Base-by-base conservation (phyloP, 495 filamentous ascomycete genomes). In the Hypoxylon trugodes region DNA sequence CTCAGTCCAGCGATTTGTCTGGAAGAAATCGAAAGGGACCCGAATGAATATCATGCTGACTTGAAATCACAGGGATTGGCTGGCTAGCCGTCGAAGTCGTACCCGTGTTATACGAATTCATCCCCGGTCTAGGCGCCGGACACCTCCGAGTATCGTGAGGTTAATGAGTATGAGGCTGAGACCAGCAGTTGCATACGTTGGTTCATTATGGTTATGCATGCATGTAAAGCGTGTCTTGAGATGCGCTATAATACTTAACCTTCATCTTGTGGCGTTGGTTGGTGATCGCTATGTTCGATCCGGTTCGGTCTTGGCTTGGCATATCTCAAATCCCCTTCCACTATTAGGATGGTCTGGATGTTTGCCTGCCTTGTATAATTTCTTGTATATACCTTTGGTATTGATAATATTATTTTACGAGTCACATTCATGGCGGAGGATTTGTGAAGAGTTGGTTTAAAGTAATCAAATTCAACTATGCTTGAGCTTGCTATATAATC, bases 51-150 rank as follows among this genome's bases (percentile, higher is more conserved):
- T 25, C 25, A 15, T 32, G 37, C 43, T 69, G 22, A 59, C 57
- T 35, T 53, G 1, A 1, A 15, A 36, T 4, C 4, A 1, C 53
- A 89, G 87, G 89, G 10, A 92, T 91, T 77, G 89, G 81, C 18
- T 90, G 86, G 87, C 78, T 89, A 33, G 88, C 87, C 6, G 86
- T 90, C 15, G 89, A 91, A 68, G 80, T 82, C 12, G 82, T 84
- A 47, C 88, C 88, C 1, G 71, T 90, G n/a, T 65, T 90, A 10
- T 89, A 90, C 66, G 83, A 89, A 66, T 15, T 82, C 13, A 73
- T 87, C 36, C 70, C 70, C 35, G 88, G 88, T 12, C 76, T 90
- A 22, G 87, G 85, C 41, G 61, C 68, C 50, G 61, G 70, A 22
- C 68, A 73, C 50, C 58, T 73, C 26, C 64, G 63, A 18, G 40